These are phyloP conservation scores for Oidiodendron maius DNA, from an alignment of 495 filamentous ascomycete species.

Conservation along the genomic window DNA sequence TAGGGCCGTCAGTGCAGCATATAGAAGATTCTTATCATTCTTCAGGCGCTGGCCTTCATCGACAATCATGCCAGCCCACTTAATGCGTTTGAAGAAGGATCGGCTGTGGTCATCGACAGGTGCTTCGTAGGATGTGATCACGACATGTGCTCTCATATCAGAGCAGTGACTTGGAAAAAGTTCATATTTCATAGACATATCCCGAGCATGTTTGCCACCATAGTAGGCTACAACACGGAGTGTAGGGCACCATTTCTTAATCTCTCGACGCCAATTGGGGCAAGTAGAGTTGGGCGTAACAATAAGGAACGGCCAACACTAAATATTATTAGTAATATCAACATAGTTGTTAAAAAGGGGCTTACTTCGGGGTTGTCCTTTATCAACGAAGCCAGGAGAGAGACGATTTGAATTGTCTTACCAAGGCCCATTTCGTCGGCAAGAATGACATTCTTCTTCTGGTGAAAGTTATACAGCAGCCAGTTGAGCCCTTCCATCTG, in stretches of 20 bases:
- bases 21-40: constrained; percentile 81
- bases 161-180: constrained; percentile 57
- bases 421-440: constrained; percentile 99
- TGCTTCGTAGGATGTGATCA: constrained; percentile 91
- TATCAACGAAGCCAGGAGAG: constrained; percentile 70
- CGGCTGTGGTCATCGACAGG: constrained; percentile 62
- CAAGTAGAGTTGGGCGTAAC: constrained; percentile 94
- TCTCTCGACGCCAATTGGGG: constrained; percentile 94
- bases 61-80: constrained; percentile 85
- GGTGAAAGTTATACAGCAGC: constrained; percentile 88
- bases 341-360: not conserved
- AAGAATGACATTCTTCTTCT: constrained; percentile 80
- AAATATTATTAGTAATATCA: constrained; percentile 5
- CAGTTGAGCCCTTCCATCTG: constrained; percentile 93
- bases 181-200: constrained; percentile 69
- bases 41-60: constrained; percentile 97
- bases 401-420: constrained; percentile 94
- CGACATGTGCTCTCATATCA: constrained; percentile 75
- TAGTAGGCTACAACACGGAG: constrained; percentile 89
- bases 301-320: constrained; percentile 86
- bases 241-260: constrained; percentile 86
- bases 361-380: constrained; percentile 52
- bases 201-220: constrained; percentile 63
- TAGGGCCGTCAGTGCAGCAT: constrained; percentile 62
- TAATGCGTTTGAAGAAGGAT: constrained; percentile 55